phyloP scores from a whole-genome alignment of 2,329 filamentous ascomycete genomes.

The Colletotrichum filicis region DNA sequence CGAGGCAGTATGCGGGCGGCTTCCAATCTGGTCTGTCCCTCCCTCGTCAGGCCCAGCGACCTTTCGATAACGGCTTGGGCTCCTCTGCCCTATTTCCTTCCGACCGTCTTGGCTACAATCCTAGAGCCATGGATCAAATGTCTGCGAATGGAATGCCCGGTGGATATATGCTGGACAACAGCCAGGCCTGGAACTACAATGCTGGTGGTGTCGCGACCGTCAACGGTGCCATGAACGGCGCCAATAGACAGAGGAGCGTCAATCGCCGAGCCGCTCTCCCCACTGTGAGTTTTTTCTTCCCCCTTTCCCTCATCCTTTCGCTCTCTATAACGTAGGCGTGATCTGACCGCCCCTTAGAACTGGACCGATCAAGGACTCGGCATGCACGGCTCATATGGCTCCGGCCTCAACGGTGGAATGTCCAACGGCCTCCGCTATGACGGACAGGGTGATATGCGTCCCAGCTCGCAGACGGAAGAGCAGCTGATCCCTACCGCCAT shows the following conservation, averaged over 20 bases:
- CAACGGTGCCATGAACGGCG: conserved; percentile 73
- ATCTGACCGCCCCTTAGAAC: conserved; percentile 47
- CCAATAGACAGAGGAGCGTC: conserved; percentile 65
- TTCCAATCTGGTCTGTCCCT: conserved; percentile 50
- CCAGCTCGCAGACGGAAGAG: conserved; percentile 66
- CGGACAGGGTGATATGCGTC: conserved; percentile 46
- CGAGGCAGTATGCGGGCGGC: conserved; percentile 65
- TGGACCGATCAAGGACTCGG: conserved; percentile 63
- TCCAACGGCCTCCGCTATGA: conserved; percentile 55
- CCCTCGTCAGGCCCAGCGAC: conserved; percentile 71
- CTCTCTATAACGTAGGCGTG: background rate
- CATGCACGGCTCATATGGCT: conserved; percentile 52
- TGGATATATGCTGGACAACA: conserved; percentile 71
- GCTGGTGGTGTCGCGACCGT: conserved; percentile 73
- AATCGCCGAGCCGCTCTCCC: conserved; percentile 74
- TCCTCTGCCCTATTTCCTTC: conserved; percentile 74
- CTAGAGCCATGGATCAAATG: conserved; percentile 67
- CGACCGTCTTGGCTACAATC: conserved; percentile 72
- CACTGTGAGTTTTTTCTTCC: conserved; percentile 76
- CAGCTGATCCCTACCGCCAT: conserved; percentile 98
- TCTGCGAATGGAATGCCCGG: conserved; percentile 51
- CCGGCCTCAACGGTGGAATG: conserved; percentile 41
- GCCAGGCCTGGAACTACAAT: conserved; percentile 82
- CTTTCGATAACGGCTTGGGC: conserved; percentile 77
- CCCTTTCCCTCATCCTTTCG: background rate